Conservation (phyloP, 495 filamentous ascomycete genomes). For the Penicillium nucicola region DNA sequence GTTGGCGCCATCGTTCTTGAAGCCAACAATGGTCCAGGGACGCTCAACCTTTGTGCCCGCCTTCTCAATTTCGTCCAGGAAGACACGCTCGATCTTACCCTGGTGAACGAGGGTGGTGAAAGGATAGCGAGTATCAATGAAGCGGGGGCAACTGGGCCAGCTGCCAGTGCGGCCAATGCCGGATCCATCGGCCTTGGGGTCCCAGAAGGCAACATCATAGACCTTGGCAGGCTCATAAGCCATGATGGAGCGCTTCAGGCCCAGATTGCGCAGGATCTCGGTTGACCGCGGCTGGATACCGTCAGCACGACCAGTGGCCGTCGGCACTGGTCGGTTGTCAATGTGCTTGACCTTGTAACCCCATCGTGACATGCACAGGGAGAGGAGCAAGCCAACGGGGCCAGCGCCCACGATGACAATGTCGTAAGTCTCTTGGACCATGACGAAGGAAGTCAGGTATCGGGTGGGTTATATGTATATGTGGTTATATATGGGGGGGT, state of each 20-base stretch:
- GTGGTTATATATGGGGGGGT: neutral
- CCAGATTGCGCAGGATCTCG: slow-evolving; percentile 65
- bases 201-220: slow-evolving; percentile 68
- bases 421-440: slow-evolving; percentile 56
- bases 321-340: slow-evolving; percentile 62
- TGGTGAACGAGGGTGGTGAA: slow-evolving; percentile 66
- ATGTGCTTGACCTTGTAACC: slow-evolving; percentile 68
- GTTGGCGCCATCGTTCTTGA: slow-evolving; percentile 56
- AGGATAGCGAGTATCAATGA: slow-evolving; percentile 64
- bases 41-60: slow-evolving; percentile 55
- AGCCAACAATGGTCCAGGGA: slow-evolving; percentile 61
- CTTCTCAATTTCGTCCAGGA: slow-evolving; percentile 61
- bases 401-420: slow-evolving; percentile 86
- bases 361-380: slow-evolving; percentile 72
- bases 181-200: slow-evolving; percentile 46
- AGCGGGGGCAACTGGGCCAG: slow-evolving; percentile 61
- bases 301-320: slow-evolving; percentile 69
- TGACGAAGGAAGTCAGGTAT: slow-evolving; percentile 16
- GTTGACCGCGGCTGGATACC: slow-evolving; percentile 71
- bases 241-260: slow-evolving; percentile 62
- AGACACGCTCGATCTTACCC: slow-evolving; percentile 62
- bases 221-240: slow-evolving; percentile 62
- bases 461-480: neutral
- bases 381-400: slow-evolving; percentile 82
- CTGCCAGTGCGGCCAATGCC: slow-evolving; percentile 60